These are phyloP conservation scores for Pythium phragmiticola DNA, from an alignment of 352 stramenopile species.

Conservation along the genomic window DNA sequence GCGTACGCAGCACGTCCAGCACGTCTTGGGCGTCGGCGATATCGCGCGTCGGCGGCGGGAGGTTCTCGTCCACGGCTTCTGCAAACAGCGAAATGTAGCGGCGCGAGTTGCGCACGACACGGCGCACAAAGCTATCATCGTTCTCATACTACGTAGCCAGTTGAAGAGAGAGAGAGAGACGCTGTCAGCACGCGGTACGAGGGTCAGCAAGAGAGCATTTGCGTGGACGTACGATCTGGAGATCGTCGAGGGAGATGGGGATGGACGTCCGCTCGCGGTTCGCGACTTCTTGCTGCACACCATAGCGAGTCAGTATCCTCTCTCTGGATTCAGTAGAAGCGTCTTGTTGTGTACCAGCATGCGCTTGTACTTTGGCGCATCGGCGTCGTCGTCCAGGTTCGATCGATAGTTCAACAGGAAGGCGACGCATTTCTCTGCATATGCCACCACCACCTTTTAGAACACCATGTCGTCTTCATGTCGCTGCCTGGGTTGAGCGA, in stretches of 20 bases:
- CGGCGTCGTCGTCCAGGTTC: conserved; percentile 62
- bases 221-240: conserved; percentile 61
- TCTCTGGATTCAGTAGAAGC: not conserved
- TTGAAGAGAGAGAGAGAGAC: not conserved
- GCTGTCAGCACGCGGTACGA: not conserved
- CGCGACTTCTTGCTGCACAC: conserved; percentile 81
- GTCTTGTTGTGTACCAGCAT: conserved; percentile 55
- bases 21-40: conserved; percentile 83
- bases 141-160: conserved; percentile 56
- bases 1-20: conserved; percentile 76
- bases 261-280: conserved; percentile 82
- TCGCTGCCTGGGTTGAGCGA: not conserved
- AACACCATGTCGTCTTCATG: not conserved
- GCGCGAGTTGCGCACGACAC: conserved; percentile 83
- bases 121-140: conserved; percentile 80
- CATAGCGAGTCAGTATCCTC: not conserved
- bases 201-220: not conserved
- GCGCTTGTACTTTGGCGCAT: conserved; percentile 72
- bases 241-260: conserved; percentile 74
- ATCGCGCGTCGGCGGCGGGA: conserved; percentile 77
- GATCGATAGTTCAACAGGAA: conserved; percentile 77
- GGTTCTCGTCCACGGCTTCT: conserved; percentile 85
- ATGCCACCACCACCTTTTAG: no score
- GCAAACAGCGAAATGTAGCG: conserved; percentile 89
- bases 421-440: conserved; percentile 65